Base-by-base conservation (phyloP, 2,329 filamentous ascomycete species). In the Lachnellula suecica region DNA sequence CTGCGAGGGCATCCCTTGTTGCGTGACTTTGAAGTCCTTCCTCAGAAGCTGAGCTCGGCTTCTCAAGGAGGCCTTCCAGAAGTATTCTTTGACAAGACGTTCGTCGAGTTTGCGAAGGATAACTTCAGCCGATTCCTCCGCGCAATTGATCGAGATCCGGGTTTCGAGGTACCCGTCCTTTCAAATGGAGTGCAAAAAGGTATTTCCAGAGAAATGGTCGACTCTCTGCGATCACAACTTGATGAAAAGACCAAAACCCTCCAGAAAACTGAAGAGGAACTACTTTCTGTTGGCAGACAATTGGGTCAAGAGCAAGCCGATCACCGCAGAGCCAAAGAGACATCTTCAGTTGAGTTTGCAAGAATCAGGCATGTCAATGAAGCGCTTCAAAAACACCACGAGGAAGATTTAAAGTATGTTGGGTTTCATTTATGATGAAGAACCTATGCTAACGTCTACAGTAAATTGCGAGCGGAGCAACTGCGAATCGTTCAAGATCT, bases 61-160 rank as follows among this genome's bases (percentile, higher is more conserved):
- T 44, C 80, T 70, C 63, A 75, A 49, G 75, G 77, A 69, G 81
- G 71, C 60, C 69, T 92, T 7, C 88, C 91, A 1, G 86, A 92
- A 46, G 88, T 96, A 1, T 95, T 84, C 67, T 94, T 97, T 58
- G 91, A 96, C 61, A 79, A 83, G 43, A 82, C 82, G 0, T 97
- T 97, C 69, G 85, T 99, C 50, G 89, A 97, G 54, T 96, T 97
- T 64, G 83, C 97, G 63, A 97, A 97, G 66, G 92, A 97, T 65
- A 96, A 96, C 66, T 97, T 95, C 67, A 93, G 89, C 63, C 87
- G 92, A 8, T 74, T 97, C 52, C 75, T 87, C 35, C 84, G 91
- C 57, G 89, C 91, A 13, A 89, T 99, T 62, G 94, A 99, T 70
- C 85, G 93, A 55, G 90, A 96, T 57, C 94, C 94, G 1, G 90